Evolutionary conservation across 768 basidiomycete genomes (phyloP), one percentile per base, ranked within the genome.

Genomic region (Tylopilus plumbeoviolaceoides): DNA sequence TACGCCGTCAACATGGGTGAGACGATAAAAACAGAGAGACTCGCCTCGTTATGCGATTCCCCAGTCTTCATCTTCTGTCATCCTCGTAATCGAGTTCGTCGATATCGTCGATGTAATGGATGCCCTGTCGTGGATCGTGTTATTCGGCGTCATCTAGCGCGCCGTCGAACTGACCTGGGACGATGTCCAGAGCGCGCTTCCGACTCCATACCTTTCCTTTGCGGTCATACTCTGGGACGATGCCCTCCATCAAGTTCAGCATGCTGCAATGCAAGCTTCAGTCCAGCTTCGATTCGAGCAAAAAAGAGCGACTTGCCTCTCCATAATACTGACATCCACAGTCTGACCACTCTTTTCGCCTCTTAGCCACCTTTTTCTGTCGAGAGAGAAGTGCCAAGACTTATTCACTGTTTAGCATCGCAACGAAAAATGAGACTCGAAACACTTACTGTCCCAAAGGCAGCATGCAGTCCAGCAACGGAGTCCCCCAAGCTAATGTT

Each of bases 41-140:
- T 42, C 59, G 87, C 92, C 87, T 79, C 87, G 73, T 71, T 92
- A 89, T 48, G 87, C 80, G 50, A 89, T 78, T 67, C 92, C 88
- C 91, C 87, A 91, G 66, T 93, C 89, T 63, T 93, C 91, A 63
- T 92, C 89, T 57, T 91, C 85, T 75, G 60, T 74, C 75, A 33
- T 82, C 75, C 45, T 81, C 78, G 48, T 79, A 82, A 54, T 66
- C 72, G 14, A 78, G 79, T 23, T 81, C 78, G 28, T 78, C 73
- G 1, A 74, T 67, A 28, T 68, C 49, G 21, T 61, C 59, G n/a
- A 82, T 76, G 55, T 76, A 80, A 14, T 74, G 62, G 1, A 72
- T 72, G 15, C 60, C 63, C 14, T 69, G 70, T 33, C 65, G 56
- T 14, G 58, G 42, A 35, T 59, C 54, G 7, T 17, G 35, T 42